These are phyloP conservation scores for Leccinum holopus DNA, from an alignment of 1,284 basidiomycete genomes.

Conservation along the genomic window DNA sequence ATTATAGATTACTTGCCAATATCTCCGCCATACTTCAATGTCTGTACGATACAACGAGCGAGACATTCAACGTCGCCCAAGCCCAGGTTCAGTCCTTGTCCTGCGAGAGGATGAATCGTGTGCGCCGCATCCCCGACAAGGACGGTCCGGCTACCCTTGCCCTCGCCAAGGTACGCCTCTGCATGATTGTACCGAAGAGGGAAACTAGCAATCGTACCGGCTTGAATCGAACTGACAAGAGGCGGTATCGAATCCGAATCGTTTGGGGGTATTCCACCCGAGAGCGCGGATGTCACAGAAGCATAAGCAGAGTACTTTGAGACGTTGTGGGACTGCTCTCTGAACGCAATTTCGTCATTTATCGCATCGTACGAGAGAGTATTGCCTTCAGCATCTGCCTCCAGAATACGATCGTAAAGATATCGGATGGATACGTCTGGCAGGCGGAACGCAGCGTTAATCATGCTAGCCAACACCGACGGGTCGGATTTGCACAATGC, in stretches of 20 bases:
- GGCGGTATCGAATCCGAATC: slow-evolving; percentile 75
- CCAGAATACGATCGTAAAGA: slow-evolving; percentile 64
- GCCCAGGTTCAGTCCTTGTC: slow-evolving; percentile 95
- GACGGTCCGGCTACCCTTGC: slow-evolving; percentile 67
- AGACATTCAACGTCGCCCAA: slow-evolving; percentile 82
- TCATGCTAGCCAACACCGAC: slow-evolving; percentile 67
- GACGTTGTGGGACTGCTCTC: slow-evolving; percentile 66
- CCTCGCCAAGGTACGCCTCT: slow-evolving; percentile 81
- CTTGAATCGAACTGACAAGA: slow-evolving; percentile 68
- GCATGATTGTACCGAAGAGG: slow-evolving; percentile 89
- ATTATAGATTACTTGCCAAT: slow-evolving; percentile 56
- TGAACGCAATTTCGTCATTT: slow-evolving; percentile 61
- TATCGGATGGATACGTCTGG: slow-evolving; percentile 75
- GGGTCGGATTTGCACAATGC: slow-evolving; percentile 71
- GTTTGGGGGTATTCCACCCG: slow-evolving; percentile 56
- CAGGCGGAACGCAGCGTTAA: slow-evolving; percentile 91
- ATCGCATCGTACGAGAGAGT: slow-evolving; percentile 49
- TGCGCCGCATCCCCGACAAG: slow-evolving; percentile 97
- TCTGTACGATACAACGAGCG: slow-evolving; percentile 57
- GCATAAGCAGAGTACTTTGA: slow-evolving; percentile 62
- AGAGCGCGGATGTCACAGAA: slow-evolving; percentile 38
- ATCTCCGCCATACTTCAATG: slow-evolving; percentile 68
- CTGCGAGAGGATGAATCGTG: slow-evolving; percentile 94
- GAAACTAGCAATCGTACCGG: slow-evolving; percentile 84
- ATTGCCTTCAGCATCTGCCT: slow-evolving; percentile 44